Conservation (phyloP, 495 filamentous ascomycete genomes). For the Podospora comata region DNA sequence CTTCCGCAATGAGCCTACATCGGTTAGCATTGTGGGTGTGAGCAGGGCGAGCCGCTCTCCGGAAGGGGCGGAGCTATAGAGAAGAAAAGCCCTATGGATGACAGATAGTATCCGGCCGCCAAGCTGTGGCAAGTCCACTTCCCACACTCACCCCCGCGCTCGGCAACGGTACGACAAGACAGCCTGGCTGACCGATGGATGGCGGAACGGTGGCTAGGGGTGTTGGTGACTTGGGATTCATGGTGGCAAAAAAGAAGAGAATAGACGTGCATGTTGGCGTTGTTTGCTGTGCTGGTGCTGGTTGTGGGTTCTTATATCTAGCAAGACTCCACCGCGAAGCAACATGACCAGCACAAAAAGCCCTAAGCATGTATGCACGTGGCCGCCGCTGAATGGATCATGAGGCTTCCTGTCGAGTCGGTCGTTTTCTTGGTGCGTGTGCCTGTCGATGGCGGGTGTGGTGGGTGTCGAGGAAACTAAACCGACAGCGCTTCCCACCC, state of each 20-base stretch:
- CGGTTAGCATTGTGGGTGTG: background rate
- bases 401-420: background rate
- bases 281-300: background rate
- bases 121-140: background rate
- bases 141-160: background rate
- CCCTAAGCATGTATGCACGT: constrained; percentile 24
- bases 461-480: background rate
- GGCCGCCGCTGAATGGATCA: constrained; percentile 28
- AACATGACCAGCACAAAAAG: constrained; percentile 19
- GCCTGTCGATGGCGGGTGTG: background rate
- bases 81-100: background rate
- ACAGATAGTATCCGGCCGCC: background rate
- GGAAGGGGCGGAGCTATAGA: background rate
- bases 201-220: too few species aligned
- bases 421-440: background rate
- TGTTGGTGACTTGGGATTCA: background rate
- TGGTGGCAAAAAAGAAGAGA: constrained; percentile 11
- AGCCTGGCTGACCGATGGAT: background rate
- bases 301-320: background rate
- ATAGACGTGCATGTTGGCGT: background rate
- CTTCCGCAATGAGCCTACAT: background rate
- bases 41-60: background rate
- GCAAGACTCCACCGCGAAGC: constrained; percentile 17
- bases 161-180: background rate
- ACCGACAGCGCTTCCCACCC: too few species aligned